Evolutionary conservation across 2,329 filamentous ascomycete species (phyloP).

Genomic region (Alternaria atra): DNA sequence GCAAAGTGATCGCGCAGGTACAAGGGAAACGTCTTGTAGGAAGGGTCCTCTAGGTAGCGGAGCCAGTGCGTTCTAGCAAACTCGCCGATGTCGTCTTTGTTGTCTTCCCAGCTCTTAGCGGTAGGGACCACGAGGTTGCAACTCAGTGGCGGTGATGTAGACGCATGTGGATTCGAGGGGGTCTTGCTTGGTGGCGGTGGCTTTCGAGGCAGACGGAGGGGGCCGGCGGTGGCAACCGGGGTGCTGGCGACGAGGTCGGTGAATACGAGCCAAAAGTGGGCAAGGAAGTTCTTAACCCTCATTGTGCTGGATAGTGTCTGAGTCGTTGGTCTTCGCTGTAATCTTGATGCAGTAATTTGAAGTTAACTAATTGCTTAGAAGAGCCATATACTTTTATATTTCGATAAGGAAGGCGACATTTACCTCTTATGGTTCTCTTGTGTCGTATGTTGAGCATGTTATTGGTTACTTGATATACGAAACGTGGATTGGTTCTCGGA

Average conservation of each 20-base stretch:
- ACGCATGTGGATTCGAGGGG: neutral
- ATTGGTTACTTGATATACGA: too few species aligned
- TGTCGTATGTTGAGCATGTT: too few species aligned
- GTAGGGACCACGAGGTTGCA: neutral
- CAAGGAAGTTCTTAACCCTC: accelerated
- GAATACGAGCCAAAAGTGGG: neutral
- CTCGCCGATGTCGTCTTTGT: neutral
- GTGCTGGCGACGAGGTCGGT: neutral
- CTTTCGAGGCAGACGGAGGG: neutral
- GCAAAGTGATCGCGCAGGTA: constrained; percentile 7
- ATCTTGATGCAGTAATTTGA: too few species aligned
- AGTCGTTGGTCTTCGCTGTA: too few species aligned
- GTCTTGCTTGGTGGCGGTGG: neutral
- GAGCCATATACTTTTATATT: too few species aligned
- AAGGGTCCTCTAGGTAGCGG: neutral
- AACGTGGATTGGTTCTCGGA: too few species aligned
- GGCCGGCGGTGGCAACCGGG: accelerated
- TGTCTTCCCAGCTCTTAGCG: neutral
- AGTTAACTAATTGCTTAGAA: too few species aligned
- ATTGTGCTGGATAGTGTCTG: neutral
- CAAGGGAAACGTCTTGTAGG: neutral
- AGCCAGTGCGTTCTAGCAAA: neutral
- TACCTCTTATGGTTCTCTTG: too few species aligned
- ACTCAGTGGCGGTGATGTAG: neutral
- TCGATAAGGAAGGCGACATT: too few species aligned